A percentile compares a stretch with the other conserved stretches of the same genome.
phyloP scores from a whole-genome alignment of 164 flowering plant genomes.

The Kalanchoe fedtschenkoi region DNA sequence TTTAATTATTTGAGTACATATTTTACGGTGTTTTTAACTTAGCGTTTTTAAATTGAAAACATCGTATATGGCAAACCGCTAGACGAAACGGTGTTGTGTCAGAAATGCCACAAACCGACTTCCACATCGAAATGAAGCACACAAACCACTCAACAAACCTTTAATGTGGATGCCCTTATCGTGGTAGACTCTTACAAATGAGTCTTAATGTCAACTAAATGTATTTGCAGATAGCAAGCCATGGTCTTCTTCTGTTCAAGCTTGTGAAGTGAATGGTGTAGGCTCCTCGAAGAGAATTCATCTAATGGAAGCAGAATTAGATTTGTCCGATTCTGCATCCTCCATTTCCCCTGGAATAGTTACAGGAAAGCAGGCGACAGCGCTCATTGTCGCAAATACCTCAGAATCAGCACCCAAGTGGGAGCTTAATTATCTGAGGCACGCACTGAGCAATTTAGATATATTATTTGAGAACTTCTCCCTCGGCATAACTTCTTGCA shows the following conservation, averaged over 20 bases:
- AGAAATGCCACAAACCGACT: no score
- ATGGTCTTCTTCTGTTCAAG: constrained; percentile 35
- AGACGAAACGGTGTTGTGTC: no score
- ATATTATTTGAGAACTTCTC: constrained; percentile 49
- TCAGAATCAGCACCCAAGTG: constrained; percentile 17
- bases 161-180: no score
- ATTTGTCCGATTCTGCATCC: constrained; percentile 78
- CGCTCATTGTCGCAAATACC: constrained; percentile 2
- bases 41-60: no score
- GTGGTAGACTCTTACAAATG: background rate
- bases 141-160: no score
- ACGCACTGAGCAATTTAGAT: constrained; percentile 40
- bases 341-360: constrained; percentile 23
- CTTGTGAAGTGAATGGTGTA: constrained; percentile 23
- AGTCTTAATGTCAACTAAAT: background rate
- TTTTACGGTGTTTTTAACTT: no score
- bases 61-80: no score
- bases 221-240: constrained; percentile 40
- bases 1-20: no score
- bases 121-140: no score
- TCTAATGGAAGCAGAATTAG: constrained; percentile 36
- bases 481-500: constrained; percentile 33
- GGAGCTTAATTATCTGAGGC: constrained; percentile 59
- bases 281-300: constrained; percentile 19
- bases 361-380: constrained; percentile 14